Conservation (phyloP, 495 filamentous ascomycete species). For the Trichoderma virens region DNA sequence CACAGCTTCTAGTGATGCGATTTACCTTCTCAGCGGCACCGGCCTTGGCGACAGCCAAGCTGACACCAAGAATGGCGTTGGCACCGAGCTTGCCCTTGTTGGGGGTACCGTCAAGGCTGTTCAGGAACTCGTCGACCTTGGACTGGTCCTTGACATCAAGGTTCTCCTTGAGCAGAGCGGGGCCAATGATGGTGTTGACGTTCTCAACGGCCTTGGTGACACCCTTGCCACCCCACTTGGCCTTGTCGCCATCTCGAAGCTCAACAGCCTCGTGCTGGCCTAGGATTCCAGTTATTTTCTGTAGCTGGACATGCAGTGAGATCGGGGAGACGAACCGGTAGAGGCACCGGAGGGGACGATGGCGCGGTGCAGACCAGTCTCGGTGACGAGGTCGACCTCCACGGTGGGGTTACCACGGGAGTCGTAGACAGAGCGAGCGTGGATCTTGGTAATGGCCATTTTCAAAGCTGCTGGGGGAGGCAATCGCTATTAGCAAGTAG, state of each 20-base stretch:
- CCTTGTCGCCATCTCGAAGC: conserved; percentile 97
- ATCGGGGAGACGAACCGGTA: conserved; percentile 57
- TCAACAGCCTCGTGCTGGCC: conserved; percentile 97
- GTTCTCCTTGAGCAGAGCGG: conserved; percentile 83
- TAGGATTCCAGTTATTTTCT: conserved; percentile 24
- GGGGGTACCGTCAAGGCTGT: conserved; percentile 86
- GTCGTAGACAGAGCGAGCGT: conserved; percentile 98
- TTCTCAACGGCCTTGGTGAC: conserved; percentile 93
- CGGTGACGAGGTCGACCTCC: conserved; percentile 88
- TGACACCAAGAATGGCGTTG: conserved; percentile 97
- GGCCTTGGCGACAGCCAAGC: conserved; percentile 93
- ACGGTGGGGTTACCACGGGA: conserved; percentile 97
- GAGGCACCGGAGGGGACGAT: conserved; percentile 98
- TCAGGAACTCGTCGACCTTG: conserved; percentile 88
- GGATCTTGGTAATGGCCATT: conserved; percentile 97
- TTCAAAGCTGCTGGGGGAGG: conserved; percentile 20
- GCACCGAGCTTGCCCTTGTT: conserved; percentile 99
- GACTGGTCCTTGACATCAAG: conserved; percentile 97
- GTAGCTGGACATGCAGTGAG: conserved; percentile 4
- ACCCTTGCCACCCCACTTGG: conserved; percentile 94
- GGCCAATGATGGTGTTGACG: conserved; percentile 89
- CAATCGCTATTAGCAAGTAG: neutral
- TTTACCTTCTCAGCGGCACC: conserved; percentile 89
- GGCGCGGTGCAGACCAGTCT: conserved; percentile 94
- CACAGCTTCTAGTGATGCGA: no score